phyloP scores from a whole-genome alignment of 2,329 filamentous ascomycete species.

The Plectosphaerella plurivora region DNA sequence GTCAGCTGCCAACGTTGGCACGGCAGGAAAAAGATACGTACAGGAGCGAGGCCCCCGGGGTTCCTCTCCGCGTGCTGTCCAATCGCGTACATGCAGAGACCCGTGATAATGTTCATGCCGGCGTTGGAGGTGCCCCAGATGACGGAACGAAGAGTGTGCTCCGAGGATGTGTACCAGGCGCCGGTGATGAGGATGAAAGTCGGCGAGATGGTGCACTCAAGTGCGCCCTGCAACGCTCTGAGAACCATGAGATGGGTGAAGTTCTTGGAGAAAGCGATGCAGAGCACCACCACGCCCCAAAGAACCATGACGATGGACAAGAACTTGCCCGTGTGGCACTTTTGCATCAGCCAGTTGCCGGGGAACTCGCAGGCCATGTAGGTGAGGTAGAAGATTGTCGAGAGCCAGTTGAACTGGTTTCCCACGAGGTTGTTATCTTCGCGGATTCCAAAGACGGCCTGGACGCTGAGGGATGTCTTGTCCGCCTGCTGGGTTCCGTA shows the following conservation, averaged over 20 bases:
- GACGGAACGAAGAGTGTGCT: constrained; percentile 22
- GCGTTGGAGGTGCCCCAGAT: constrained; percentile 26
- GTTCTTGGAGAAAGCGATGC: constrained; percentile 21
- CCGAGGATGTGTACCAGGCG: constrained; percentile 24
- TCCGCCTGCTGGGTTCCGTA: constrained; percentile 24
- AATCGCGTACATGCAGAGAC: constrained; percentile 22
- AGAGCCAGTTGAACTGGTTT: constrained; percentile 24
- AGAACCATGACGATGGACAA: constrained; percentile 27
- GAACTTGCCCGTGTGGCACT: constrained; percentile 26
- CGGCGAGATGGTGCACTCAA: constrained; percentile 23
- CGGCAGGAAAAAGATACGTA: not conserved
- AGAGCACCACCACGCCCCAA: constrained; percentile 24
- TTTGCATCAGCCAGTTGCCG: constrained; percentile 25
- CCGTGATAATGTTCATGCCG: constrained; percentile 24
- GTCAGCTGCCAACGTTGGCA: not conserved
- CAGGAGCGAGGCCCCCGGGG: constrained; percentile 16
- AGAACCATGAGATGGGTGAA: constrained; percentile 23
- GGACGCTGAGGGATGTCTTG: constrained; percentile 21
- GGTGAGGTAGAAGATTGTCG: constrained; percentile 22
- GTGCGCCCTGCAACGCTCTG: constrained; percentile 20
- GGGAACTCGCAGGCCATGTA: constrained; percentile 22
- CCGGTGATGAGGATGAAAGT: constrained; percentile 25
- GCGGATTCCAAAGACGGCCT: constrained; percentile 23
- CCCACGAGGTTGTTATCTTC: constrained; percentile 22
- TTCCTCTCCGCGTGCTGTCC: constrained; percentile 15